These are phyloP conservation scores for Lyophyllum atratum DNA, from an alignment of 768 basidiomycete species.

Conservation along the genomic window DNA sequence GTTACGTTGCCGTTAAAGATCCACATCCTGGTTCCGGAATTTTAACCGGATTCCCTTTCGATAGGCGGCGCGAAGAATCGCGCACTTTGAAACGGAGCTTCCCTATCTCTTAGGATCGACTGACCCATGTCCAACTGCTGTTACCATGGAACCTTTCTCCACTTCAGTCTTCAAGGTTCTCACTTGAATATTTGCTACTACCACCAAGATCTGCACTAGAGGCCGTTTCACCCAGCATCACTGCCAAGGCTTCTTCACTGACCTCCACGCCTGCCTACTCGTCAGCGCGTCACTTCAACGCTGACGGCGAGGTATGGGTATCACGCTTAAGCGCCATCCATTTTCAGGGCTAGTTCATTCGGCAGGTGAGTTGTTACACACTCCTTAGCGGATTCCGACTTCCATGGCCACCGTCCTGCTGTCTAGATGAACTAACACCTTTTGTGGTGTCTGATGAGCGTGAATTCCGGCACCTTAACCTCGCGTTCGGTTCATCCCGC, in stretches of 20 bases:
- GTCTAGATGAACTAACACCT: conserved; percentile 87
- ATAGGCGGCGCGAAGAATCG: conserved; percentile 38
- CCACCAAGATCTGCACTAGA: not conserved
- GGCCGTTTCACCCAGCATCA: not conserved
- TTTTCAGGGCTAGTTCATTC: conserved; percentile 91
- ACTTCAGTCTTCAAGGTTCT: conserved; percentile 34
- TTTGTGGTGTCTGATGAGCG: conserved; percentile 85
- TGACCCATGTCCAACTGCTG: conserved; percentile 86
- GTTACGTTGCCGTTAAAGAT: conserved; percentile 63
- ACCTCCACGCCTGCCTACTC: not conserved
- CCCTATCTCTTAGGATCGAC: conserved; percentile 56
- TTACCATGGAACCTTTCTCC: conserved; percentile 88
- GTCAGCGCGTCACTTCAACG: conserved; percentile 45
- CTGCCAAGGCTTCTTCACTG: not conserved
- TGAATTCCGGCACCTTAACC: conserved; percentile 80
- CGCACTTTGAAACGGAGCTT: too few relatives aligned
- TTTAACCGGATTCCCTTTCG: conserved; percentile 80
- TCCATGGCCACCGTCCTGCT: conserved; percentile 89
- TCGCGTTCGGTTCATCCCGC: conserved; percentile 58
- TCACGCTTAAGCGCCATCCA: conserved; percentile 66
- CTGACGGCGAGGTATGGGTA: conserved; percentile 84
- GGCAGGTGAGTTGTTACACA: conserved; percentile 65
- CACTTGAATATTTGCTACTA: not conserved
- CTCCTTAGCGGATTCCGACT: conserved; percentile 85
- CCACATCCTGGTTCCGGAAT: conserved; percentile 79